Conservation (phyloP, 768 basidiomycete genomes). For the Hericium rajendrae region DNA sequence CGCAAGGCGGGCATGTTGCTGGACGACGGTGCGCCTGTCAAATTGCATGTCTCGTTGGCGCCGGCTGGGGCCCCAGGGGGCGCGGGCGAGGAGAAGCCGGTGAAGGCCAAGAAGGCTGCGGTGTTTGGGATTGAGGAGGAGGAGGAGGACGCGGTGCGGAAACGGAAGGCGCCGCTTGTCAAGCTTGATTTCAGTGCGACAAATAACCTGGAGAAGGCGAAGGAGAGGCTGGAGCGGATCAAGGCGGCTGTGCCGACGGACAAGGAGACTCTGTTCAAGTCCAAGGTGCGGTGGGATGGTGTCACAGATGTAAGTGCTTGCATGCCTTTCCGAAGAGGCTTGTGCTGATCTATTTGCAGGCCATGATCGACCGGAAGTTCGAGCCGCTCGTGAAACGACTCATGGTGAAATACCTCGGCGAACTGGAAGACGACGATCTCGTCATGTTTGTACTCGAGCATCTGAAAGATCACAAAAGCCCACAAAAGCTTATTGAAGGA, state of each 20-base stretch:
- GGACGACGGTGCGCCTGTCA: constrained; percentile 87
- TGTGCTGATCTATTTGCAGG: constrained; percentile 30
- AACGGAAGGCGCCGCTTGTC: constrained; percentile 78
- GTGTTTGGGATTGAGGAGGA: constrained; percentile 85
- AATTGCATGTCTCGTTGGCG: constrained; percentile 68
- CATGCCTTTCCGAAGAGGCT: neutral
- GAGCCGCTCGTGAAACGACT: constrained; percentile 75
- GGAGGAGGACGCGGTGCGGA: constrained; percentile 68
- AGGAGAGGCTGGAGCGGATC: constrained; percentile 74
- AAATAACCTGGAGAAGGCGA: constrained; percentile 68
- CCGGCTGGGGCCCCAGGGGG: constrained; percentile 26
- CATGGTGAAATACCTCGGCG: constrained; percentile 84
- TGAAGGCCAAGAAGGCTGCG: constrained; percentile 32
- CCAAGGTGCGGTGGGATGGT: constrained; percentile 88
- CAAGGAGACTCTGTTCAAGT: constrained; percentile 70
- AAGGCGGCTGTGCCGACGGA: constrained; percentile 65
- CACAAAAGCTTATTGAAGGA: constrained; percentile 80
- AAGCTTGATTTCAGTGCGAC: constrained; percentile 85
- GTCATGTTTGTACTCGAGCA: constrained; percentile 93
- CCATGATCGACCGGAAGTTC: constrained; percentile 75
- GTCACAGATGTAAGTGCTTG: constrained; percentile 62
- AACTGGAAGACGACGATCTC: constrained; percentile 88
- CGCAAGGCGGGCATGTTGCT: constrained; percentile 83
- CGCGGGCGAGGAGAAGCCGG: constrained; percentile 28
- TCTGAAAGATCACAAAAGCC: constrained; percentile 81